phyloP scores from a whole-genome alignment of 2,329 filamentous ascomycete species.

The Phyllosticta citribraziliensis region DNA sequence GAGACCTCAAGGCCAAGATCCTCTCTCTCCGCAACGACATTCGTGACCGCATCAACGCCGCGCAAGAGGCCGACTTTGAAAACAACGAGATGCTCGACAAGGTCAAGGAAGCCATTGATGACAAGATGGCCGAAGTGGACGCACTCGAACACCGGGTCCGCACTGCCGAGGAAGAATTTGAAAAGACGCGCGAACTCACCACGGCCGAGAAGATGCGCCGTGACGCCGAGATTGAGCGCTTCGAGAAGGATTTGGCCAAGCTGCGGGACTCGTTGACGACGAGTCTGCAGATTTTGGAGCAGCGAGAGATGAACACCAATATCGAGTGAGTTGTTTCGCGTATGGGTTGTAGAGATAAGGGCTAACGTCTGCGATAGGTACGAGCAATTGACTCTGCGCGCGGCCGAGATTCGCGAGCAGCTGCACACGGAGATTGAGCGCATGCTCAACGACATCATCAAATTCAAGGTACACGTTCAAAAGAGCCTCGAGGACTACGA shows the following conservation, averaged over 20 bases:
- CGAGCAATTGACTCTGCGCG: constrained; percentile 79
- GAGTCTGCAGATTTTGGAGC: constrained; percentile 83
- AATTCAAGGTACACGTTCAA: constrained; percentile 96
- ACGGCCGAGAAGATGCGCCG: constrained; percentile 78
- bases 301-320: constrained; percentile 90
- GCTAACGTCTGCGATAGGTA: constrained; percentile 47
- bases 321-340: constrained; percentile 60
- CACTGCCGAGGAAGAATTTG: constrained; percentile 85
- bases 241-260: constrained; percentile 94
- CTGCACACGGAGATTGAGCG: constrained; percentile 94
- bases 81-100: constrained; percentile 83
- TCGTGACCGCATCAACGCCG: constrained; percentile 72
- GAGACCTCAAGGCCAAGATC: constrained; percentile 70
- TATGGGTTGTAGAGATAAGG: neutral
- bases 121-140: constrained; percentile 88
- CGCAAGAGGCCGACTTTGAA: constrained; percentile 85
- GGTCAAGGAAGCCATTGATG: constrained; percentile 93
- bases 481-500: constrained; percentile 90
- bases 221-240: constrained; percentile 93
- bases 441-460: constrained; percentile 94
- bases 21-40: constrained; percentile 76
- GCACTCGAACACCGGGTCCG: constrained; percentile 79
- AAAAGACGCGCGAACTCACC: constrained; percentile 80
- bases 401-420: constrained; percentile 81
- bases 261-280: constrained; percentile 79